Base-by-base conservation (phyloP, 768 basidiomycete species). In the Boletus patriciae region DNA sequence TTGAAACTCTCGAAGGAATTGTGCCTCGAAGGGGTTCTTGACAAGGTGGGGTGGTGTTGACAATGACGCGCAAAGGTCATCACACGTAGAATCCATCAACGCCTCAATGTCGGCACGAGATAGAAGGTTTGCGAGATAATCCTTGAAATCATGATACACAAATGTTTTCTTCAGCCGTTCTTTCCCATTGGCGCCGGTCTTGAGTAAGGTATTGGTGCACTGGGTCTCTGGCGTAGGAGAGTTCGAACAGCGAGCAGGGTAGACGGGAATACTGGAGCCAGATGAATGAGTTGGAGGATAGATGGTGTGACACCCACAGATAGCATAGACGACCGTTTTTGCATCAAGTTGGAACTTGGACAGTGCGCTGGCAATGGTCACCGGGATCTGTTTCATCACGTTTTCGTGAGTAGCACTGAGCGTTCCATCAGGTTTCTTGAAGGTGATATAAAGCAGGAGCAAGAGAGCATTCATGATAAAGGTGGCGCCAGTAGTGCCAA, bases 1-100 rank as follows among this genome's bases (percentile, higher is more conserved):
- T n/a, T 52, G 18, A 46, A 75, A 74, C n/a, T 46, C 63, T 11
- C 59, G 57, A 11, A 74, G 55, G 47, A 72, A 71, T 9, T 64
- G 46, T 1, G 64, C 69, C 25, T 73, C 59, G 3, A 50, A 54
- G 1, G 23, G 12, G 3, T 41, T n/a, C 16, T 37, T 13, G 36
- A 37, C 16, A 9, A 37, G 4, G 36, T 13, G 6, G 9, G 36
- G 36, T 3, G 2, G 12, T 15, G 36, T 10, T 34, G 36, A 37
- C 13, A 37, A 37, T 16, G 36, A 37, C 3, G 12, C 13, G 9
- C 5, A 5, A 13, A 37, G 16, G 36, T 37, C 6, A 37, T 37
- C 36, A 16, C 36, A 37, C 15, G 36, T 16, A 6, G 4, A 5
- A 16, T 37, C 36, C 36, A 37, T 37, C 6, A 16, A 5, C 6